Evolutionary conservation across 1,284 basidiomycete species (phyloP).

Genomic region (Pascua sp.): DNA sequence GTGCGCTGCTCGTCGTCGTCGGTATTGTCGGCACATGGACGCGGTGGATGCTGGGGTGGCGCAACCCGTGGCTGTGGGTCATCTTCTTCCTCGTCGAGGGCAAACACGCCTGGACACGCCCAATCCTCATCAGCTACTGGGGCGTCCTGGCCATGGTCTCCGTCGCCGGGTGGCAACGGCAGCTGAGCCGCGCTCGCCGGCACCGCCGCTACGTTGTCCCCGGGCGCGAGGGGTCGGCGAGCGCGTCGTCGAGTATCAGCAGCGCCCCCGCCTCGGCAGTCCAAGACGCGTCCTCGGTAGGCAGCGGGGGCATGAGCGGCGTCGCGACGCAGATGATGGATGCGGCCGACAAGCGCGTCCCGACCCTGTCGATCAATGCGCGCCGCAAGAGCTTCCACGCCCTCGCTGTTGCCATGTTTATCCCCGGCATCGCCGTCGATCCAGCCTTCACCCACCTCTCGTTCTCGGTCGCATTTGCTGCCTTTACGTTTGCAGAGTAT

Average conservation of each 20-base stretch:
- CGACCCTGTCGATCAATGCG: slow-evolving; percentile 88
- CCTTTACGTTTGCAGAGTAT: slow-evolving; percentile 95
- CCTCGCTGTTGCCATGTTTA: slow-evolving; percentile 90
- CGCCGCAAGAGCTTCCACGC: slow-evolving; percentile 96
- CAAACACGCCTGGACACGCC: slow-evolving; percentile 73
- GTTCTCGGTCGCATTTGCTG: slow-evolving; percentile 86
- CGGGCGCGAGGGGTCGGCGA: not conserved
- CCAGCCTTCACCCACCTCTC: slow-evolving; percentile 93
- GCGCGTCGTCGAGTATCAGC: not conserved
- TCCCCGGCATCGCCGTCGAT: slow-evolving; percentile 87
- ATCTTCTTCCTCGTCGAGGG: slow-evolving; percentile 73
- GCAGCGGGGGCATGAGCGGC: not conserved
- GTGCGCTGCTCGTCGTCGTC: slow-evolving; percentile 70
- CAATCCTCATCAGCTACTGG: slow-evolving; percentile 81
- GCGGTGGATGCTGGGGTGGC: slow-evolving; percentile 75
- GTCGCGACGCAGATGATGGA: slow-evolving; percentile 76
- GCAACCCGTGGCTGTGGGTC: slow-evolving; percentile 88
- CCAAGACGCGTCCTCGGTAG: not conserved
- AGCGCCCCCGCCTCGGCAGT: not conserved
- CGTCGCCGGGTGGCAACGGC: slow-evolving; percentile 88
- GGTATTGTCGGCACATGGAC: slow-evolving; percentile 91
- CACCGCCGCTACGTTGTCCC: slow-evolving; percentile 51
- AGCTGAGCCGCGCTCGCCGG: slow-evolving; percentile 69
- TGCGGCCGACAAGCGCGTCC: slow-evolving; percentile 79
- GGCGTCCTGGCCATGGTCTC: slow-evolving; percentile 70